Conservation (phyloP, 768 basidiomycete genomes). For the Tylopilus plumbeoviolaceoides region DNA sequence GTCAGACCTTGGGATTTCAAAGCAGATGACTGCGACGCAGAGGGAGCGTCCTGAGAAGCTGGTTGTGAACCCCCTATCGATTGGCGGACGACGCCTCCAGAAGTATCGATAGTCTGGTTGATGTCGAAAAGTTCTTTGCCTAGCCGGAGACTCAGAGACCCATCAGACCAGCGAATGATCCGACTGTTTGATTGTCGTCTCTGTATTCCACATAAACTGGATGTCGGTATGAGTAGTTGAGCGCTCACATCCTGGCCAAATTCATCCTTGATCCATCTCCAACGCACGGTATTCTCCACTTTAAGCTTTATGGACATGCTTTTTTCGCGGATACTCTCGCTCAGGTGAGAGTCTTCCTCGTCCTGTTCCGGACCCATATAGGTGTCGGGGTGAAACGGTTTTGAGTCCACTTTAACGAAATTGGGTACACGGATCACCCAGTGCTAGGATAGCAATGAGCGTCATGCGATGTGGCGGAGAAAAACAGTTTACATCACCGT, state of each 20-base stretch:
- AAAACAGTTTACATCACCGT: constrained; percentile 63
- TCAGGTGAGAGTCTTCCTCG: constrained; percentile 53
- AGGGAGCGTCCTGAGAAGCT: constrained; percentile 37
- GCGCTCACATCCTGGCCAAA: constrained; percentile 69
- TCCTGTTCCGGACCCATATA: constrained; percentile 83
- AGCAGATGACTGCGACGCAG: constrained; percentile 35
- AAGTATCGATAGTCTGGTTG: constrained; percentile 71
- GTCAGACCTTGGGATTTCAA: constrained; percentile 71
- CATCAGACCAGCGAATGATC: constrained; percentile 94
- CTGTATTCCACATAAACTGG: constrained; percentile 37
- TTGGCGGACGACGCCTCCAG: constrained; percentile 60
- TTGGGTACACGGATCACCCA: constrained; percentile 96
- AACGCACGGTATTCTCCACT: constrained; percentile 92
- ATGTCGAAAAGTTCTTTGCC: constrained; percentile 96
- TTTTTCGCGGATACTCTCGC: constrained; percentile 65
- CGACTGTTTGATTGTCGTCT: constrained; percentile 85
- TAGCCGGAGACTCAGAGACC: constrained; percentile 81
- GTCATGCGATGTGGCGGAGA: background rate
- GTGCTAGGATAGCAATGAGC: constrained; percentile 37
- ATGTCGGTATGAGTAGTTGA: background rate
- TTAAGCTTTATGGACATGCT: constrained; percentile 83
- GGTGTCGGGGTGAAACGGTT: constrained; percentile 84
- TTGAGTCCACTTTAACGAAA: constrained; percentile 84
- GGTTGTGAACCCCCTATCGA: constrained; percentile 46
- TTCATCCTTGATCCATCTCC: constrained; percentile 87